These are phyloP conservation scores for Sicyos baderoa DNA, from an alignment of 306 rosid genomes.

Conservation along the genomic window DNA sequence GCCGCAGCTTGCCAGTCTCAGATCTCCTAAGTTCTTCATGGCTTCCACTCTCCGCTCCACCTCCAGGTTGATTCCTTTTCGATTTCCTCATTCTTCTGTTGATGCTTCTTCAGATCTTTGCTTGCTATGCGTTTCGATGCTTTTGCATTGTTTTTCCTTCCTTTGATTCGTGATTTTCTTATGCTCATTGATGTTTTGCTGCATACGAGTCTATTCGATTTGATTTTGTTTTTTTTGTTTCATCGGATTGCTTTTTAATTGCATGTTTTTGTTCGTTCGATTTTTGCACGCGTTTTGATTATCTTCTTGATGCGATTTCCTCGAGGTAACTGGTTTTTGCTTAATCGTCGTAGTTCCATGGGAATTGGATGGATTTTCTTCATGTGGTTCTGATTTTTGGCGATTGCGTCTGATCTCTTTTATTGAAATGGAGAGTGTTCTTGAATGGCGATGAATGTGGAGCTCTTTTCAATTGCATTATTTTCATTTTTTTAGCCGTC, in stretches of 20 bases:
- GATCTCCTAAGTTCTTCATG: constrained; percentile 77
- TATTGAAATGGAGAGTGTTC: background rate
- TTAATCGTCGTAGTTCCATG: background rate
- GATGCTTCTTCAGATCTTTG: constrained; percentile 16
- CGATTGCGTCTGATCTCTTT: constrained; percentile 1
- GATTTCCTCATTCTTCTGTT: background rate
- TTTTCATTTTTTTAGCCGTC: background rate
- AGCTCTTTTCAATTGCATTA: background rate
- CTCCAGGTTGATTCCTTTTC: constrained; percentile 39
- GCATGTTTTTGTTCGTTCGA: background rate
- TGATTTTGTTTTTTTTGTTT: background rate
- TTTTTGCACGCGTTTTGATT: background rate
- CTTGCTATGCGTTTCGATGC: background rate
- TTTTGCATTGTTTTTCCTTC: background rate
- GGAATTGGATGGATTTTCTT: background rate
- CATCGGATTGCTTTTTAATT: background rate
- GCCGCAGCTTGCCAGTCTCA: constrained; percentile 55
- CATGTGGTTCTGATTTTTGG: background rate
- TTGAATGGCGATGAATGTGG: background rate
- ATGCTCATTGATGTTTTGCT: background rate
- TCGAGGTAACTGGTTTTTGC: background rate
- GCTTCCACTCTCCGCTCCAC: constrained; percentile 77
- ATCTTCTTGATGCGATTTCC: background rate
- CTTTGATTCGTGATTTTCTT: background rate
- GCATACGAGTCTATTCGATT: background rate